Conservation (phyloP, 2,329 filamentous ascomycete genomes). For the Allantophomopsis lycopodina region DNA sequence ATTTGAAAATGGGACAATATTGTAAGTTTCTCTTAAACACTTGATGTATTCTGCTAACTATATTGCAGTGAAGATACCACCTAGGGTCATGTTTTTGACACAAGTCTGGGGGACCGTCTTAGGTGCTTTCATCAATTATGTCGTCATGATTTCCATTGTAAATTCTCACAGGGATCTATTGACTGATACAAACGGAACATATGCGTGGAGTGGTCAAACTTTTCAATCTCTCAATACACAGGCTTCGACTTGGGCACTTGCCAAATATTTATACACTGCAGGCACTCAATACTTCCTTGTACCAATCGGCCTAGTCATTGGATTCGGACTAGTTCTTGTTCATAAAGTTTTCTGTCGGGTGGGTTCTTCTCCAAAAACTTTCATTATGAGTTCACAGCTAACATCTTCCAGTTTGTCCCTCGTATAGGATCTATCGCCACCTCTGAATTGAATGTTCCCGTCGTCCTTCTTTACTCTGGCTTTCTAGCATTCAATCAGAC, state of each 20-base stretch:
- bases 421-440: too few relatives aligned
- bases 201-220: constrained; percentile 32
- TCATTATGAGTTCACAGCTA: too few relatives aligned
- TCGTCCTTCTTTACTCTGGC: constrained; percentile 25
- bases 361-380: too few relatives aligned
- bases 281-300: constrained; percentile 30
- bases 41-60: neutral
- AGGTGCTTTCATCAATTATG: constrained; percentile 29
- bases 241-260: constrained; percentile 30
- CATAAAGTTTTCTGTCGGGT: neutral
- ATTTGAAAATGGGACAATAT: constrained; percentile 46
- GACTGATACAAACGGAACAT: constrained; percentile 24
- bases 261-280: constrained; percentile 35
- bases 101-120: constrained; percentile 28
- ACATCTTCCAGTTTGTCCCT: too few relatives aligned
- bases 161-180: constrained; percentile 26
- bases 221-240: constrained; percentile 32
- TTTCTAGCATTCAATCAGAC: too few relatives aligned
- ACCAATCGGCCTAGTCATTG: constrained; percentile 34
- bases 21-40: constrained; percentile 19
- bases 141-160: constrained; percentile 30
- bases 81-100: constrained; percentile 27
- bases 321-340: constrained; percentile 9
- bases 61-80: constrained; percentile 23
- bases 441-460: constrained; percentile 10